Evolutionary conservation across 2,329 filamentous ascomycete species (phyloP).

Genomic region (Tolypocladium guangdongense): DNA sequence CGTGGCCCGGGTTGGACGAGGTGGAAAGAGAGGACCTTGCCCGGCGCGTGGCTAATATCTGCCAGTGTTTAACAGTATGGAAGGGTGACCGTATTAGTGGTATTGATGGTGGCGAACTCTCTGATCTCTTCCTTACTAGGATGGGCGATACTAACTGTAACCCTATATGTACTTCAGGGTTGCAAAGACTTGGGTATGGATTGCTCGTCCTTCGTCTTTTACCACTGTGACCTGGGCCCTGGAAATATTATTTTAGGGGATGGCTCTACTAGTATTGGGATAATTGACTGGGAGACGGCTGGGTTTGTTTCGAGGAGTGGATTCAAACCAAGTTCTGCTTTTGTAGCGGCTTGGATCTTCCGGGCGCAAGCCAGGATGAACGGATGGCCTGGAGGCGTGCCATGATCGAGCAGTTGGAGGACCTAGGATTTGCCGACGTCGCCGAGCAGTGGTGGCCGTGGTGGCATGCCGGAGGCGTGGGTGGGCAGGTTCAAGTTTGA

Average conservation of each 20-base stretch:
- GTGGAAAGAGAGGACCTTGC: neutral
- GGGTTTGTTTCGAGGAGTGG: constrained; percentile 20
- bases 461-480: no score
- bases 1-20: neutral
- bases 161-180: constrained; percentile 1
- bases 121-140: constrained; percentile 1
- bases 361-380: neutral
- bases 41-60: neutral
- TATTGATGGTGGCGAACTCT: constrained; percentile 8
- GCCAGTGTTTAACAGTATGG: neutral
- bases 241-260: constrained; percentile 19
- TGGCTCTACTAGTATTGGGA: constrained; percentile 12
- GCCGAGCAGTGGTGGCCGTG: neutral
- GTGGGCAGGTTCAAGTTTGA: no score
- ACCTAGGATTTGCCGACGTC: neutral
- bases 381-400: neutral
- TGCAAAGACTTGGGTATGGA: constrained; percentile 15
- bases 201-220: constrained; percentile 15
- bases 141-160: neutral
- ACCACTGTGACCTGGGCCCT: constrained; percentile 19
- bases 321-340: constrained; percentile 21
- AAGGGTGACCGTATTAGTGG: constrained; percentile 5
- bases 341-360: constrained; percentile 17
- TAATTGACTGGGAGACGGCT: constrained; percentile 20
- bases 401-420: neutral